These are phyloP conservation scores for Pyrenula aspistea DNA, from an alignment of 495 filamentous ascomycete species.

Conservation along the genomic window DNA sequence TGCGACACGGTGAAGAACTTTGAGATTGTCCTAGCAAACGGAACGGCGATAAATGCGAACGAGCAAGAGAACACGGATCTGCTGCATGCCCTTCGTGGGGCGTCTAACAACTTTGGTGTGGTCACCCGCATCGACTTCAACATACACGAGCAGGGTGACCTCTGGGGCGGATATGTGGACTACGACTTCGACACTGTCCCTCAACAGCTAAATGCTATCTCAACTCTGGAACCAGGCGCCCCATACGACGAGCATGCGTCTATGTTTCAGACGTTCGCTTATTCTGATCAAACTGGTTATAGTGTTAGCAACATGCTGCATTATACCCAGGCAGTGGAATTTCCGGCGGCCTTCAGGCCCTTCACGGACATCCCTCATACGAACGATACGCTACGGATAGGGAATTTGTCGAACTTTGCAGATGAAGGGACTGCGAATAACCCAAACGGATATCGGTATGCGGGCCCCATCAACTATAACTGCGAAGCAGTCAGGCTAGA, in stretches of 20 bases:
- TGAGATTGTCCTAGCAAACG: constrained; percentile 33
- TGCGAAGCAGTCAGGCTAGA: no score
- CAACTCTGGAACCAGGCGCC: neutral
- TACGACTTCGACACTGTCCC: neutral
- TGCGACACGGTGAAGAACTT: constrained; percentile 21
- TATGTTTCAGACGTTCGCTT: neutral
- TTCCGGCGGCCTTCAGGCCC: no score
- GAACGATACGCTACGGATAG: no score
- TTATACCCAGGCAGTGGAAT: no score
- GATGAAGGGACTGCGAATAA: no score
- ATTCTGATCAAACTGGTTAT: neutral
- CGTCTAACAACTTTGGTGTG: constrained; percentile 34
- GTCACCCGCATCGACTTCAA: constrained; percentile 15
- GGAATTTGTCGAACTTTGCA: no score
- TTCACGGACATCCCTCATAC: no score
- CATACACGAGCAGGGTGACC: constrained; percentile 2
- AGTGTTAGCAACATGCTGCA: no score
- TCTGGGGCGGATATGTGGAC: constrained; percentile 3
- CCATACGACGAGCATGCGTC: neutral
- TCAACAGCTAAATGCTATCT: neutral
- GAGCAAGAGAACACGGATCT: constrained; percentile 23
- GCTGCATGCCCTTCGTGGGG: constrained; percentile 30
- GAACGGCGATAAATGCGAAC: constrained; percentile 22
- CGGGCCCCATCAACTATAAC: no score
- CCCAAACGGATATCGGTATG: no score